These are phyloP conservation scores for Irpex rosettiformis DNA, from an alignment of 1,284 basidiomycete species.

Conservation along the genomic window DNA sequence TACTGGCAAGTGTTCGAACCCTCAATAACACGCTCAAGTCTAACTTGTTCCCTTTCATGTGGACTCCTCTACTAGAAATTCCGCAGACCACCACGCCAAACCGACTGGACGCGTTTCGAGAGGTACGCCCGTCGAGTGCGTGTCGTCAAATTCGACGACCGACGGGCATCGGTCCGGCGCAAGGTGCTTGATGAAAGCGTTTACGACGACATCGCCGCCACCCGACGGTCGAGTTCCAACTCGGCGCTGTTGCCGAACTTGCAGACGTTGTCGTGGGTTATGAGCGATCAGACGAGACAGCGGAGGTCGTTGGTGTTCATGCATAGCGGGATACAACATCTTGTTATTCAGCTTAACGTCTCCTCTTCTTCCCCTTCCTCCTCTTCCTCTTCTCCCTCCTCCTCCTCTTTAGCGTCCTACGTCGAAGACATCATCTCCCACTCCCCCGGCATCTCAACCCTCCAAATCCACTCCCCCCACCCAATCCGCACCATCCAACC, in stretches of 20 bases:
- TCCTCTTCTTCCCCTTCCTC: conserved; percentile 17
- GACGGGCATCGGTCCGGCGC: conserved; percentile 10
- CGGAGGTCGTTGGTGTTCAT: conserved; percentile 36
- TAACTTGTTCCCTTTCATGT: too few species aligned
- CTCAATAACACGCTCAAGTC: too few species aligned
- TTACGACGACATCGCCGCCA: conserved; percentile 48
- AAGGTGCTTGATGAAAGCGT: conserved; percentile 24
- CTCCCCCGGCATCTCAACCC: conserved; percentile 40
- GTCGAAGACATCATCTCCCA: conserved; percentile 44
- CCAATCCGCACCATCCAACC: conserved; percentile 35
- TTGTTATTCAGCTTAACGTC: conserved; percentile 28
- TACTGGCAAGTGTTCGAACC: too few species aligned
- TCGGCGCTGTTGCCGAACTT: conserved; percentile 54
- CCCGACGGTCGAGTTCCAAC: conserved; percentile 46
- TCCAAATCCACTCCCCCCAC: conserved; percentile 37
- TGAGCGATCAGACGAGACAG: conserved; percentile 21
- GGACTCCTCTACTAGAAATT: too few species aligned
- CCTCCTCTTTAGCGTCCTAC: conserved; percentile 26
- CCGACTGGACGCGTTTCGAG: conserved; percentile 54
- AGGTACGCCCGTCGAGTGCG: conserved; percentile 54
- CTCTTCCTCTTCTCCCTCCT: conserved; percentile 17
- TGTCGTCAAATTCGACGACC: conserved; percentile 22
- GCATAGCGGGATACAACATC: conserved; percentile 33
- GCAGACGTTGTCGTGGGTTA: conserved; percentile 41
- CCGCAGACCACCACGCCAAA: conserved; percentile 36